phyloP scores from a whole-genome alignment of 352 stramenopile species.

The Globisporangium canariense region DNA sequence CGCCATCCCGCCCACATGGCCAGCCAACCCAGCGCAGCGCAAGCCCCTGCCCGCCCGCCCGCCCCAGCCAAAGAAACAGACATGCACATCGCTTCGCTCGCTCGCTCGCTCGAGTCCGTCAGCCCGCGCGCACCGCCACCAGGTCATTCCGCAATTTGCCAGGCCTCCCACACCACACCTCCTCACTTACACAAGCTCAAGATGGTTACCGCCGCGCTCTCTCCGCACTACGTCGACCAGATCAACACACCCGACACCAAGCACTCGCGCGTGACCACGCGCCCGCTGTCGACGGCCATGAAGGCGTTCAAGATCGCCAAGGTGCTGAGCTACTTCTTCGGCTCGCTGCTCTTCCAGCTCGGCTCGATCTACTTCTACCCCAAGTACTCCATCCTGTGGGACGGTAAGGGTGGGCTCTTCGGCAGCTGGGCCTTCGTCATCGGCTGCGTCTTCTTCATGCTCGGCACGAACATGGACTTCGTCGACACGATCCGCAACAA shows the following conservation, averaged over 20 bases:
- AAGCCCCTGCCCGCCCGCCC: neutral
- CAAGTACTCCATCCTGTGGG: constrained; percentile 57
- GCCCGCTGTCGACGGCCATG: constrained; percentile 27
- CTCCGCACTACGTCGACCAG: constrained; percentile 27
- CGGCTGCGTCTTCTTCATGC: constrained; percentile 67
- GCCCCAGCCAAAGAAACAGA: neutral
- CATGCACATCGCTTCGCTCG: neutral
- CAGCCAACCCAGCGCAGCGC: neutral
- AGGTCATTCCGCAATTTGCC: constrained; percentile 16
- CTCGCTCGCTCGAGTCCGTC: neutral
- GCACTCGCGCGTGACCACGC: constrained; percentile 13
- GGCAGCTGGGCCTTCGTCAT: constrained; percentile 69
- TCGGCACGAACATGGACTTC: constrained; percentile 70
- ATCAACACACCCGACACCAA: constrained; percentile 22
- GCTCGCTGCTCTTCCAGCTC: constrained; percentile 67
- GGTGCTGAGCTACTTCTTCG: constrained; percentile 52
- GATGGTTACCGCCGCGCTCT: constrained; percentile 18
- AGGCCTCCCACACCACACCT: constrained; percentile 2
- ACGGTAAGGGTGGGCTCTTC: constrained; percentile 57
- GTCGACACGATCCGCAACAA: constrained; percentile 58
- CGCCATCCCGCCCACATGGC: neutral
- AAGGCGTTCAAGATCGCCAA: constrained; percentile 53
- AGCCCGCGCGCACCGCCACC: neutral
- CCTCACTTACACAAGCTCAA: neutral
- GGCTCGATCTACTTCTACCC: constrained; percentile 84